A percentile compares a stretch with the other conserved stretches of the same genome.
Evolutionary conservation across 2,329 filamentous ascomycete species (phyloP).

Genomic region (Ophiosphaerella korrae): DNA sequence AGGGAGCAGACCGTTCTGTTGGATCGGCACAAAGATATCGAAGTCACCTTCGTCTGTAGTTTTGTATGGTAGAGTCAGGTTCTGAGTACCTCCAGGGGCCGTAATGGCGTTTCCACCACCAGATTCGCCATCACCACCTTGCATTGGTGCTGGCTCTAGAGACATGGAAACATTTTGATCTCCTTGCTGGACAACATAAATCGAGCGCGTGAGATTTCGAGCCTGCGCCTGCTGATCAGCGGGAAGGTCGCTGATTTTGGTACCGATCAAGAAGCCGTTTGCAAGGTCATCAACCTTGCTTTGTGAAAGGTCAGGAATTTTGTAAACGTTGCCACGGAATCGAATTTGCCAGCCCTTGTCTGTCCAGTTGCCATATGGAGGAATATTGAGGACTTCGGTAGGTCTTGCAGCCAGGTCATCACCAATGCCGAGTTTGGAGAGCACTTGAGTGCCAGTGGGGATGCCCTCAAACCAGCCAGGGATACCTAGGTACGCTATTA

Average conservation of each 20-base stretch:
- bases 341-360: slow-evolving; percentile 76
- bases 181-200: slow-evolving; percentile 76
- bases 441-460: slow-evolving; percentile 65
- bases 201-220: slow-evolving; percentile 72
- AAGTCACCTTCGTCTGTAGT: slow-evolving; percentile 75
- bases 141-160: slow-evolving; percentile 63
- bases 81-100: slow-evolving; percentile 65
- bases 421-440: slow-evolving; percentile 65
- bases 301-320: slow-evolving; percentile 70
- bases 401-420: slow-evolving; percentile 67
- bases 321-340: slow-evolving; percentile 82
- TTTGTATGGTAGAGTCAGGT: slow-evolving; percentile 65
- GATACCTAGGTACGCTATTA: slow-evolving; percentile 51
- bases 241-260: slow-evolving; percentile 64
- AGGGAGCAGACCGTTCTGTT: slow-evolving; percentile 59
- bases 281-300: slow-evolving; percentile 70
- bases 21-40: slow-evolving; percentile 70
- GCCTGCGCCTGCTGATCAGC: slow-evolving; percentile 67
- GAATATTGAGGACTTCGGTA: slow-evolving; percentile 73
- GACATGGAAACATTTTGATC: slow-evolving; percentile 67
- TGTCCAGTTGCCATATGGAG: slow-evolving; percentile 74
- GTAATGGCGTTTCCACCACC: slow-evolving; percentile 58
- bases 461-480: slow-evolving; percentile 69
- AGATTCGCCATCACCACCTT: slow-evolving; percentile 57
- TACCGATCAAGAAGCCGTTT: slow-evolving; percentile 71